Conservation (phyloP, 805 yeast species). For the Dipodascopsis uninucleata region DNA sequence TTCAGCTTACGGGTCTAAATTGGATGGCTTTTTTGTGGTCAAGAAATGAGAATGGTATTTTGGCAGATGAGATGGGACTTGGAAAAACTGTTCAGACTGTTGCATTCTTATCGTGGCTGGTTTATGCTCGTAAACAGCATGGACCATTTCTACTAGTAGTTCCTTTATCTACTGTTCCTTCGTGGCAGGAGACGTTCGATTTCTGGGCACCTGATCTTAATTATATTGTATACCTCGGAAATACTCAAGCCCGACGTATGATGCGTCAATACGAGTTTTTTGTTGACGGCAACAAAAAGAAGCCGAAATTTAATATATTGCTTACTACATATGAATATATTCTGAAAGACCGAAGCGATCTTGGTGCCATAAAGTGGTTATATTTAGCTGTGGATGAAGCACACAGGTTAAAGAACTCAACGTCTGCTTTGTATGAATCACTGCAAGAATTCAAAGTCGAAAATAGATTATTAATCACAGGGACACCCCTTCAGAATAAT, state of each 20-base stretch:
- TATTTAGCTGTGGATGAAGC: constrained; percentile 98
- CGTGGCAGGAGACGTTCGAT: constrained; percentile 99
- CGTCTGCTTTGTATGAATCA: constrained; percentile 87
- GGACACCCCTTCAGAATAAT: constrained; percentile 96
- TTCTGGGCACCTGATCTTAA: constrained; percentile 96
- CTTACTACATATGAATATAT: constrained; percentile 96
- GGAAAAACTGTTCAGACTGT: constrained; percentile 98
- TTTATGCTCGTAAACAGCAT: constrained; percentile 91
- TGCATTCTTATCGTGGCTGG: constrained; percentile 87
- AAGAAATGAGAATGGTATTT: constrained; percentile 91
- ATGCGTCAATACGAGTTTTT: constrained; percentile 85
- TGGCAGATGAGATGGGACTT: constrained; percentile 98
- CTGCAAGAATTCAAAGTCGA: constrained; percentile 74
- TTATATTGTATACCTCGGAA: constrained; percentile 89
- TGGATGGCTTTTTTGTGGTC: constrained; percentile 99
- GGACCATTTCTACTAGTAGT: constrained; percentile 98
- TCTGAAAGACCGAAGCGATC: constrained; percentile 75
- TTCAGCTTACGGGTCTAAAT: constrained; percentile 94
- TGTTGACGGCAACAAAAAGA: constrained; percentile 51
- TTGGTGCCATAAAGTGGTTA: constrained; percentile 89
- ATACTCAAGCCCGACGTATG: constrained; percentile 74
- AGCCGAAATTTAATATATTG: constrained; percentile 85
- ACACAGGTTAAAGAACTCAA: constrained; percentile 91
- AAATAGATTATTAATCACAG: constrained; percentile 87
- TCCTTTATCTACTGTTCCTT: constrained; percentile 92